Evolutionary conservation across 2,329 filamentous ascomycete genomes (phyloP).

Genomic region (Bipolaris bicolor): DNA sequence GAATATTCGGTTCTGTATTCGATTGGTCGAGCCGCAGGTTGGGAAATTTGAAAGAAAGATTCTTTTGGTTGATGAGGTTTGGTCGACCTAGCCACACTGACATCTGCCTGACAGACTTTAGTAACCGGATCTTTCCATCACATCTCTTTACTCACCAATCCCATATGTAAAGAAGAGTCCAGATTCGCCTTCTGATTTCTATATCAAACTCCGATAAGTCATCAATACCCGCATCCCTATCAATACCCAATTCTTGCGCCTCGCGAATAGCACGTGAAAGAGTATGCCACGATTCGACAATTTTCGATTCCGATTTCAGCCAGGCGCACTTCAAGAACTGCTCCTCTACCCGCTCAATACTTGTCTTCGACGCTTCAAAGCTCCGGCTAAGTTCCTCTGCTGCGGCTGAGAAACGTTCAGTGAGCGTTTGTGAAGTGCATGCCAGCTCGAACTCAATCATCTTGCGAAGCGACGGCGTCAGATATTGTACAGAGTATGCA

Average conservation of each 20-base stretch:
- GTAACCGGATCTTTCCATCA: background rate
- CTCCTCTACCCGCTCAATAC: conserved; percentile 57
- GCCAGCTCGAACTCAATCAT: conserved; percentile 56
- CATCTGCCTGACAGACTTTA: conserved; percentile 45
- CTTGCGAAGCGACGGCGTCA: conserved; percentile 46
- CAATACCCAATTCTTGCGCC: conserved; percentile 56
- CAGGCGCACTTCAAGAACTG: conserved; percentile 56
- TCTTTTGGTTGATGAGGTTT: conserved; percentile 52
- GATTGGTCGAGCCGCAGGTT: conserved; percentile 49
- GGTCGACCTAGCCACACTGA: conserved; percentile 53
- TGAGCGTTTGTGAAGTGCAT: conserved; percentile 48
- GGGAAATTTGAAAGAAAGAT: conserved; percentile 50
- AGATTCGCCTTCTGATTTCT: conserved; percentile 56
- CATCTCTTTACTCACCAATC: conserved; percentile 50
- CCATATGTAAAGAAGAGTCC: conserved; percentile 57
- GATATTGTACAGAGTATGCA: conserved; percentile 54
- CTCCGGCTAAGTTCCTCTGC: conserved; percentile 53
- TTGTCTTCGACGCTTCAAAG: conserved; percentile 53
- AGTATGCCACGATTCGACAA: conserved; percentile 58
- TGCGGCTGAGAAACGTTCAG: conserved; percentile 51
- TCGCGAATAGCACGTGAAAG: conserved; percentile 54
- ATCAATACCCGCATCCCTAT: conserved; percentile 48
- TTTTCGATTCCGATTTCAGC: conserved; percentile 56
- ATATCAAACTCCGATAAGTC: conserved; percentile 54
- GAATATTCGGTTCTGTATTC: conserved; percentile 43